Percentiles rank a stretch among this genome's conserved stretches.
These are phyloP conservation scores for Scenedesmus sp. DNA, from an alignment of 163 green algal species.

Conservation along the genomic window DNA sequence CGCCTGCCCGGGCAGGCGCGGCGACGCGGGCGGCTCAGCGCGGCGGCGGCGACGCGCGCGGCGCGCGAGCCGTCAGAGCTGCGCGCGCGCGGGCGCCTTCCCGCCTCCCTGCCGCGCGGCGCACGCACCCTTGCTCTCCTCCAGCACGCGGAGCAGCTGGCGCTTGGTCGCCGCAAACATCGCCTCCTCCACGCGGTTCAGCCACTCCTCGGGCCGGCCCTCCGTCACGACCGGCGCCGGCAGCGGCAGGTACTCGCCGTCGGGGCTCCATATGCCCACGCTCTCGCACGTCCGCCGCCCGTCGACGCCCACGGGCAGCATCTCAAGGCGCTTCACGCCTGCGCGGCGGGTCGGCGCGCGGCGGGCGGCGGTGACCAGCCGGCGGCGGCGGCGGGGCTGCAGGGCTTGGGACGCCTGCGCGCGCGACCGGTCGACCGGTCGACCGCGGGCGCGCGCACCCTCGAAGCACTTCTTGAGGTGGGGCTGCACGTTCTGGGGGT, in stretches of 20 bases:
- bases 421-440: too few species aligned
- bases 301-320: constrained; percentile 70
- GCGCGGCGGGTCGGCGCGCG: too few species aligned
- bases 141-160: constrained; percentile 80
- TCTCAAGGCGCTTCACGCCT: constrained; percentile 89
- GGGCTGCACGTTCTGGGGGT: constrained; percentile 84
- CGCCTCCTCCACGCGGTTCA: constrained; percentile 85
- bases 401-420: too few species aligned
- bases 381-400: too few species aligned
- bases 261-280: constrained; percentile 76
- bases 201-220: constrained; percentile 87
- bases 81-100: too few species aligned
- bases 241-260: constrained; percentile 87
- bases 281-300: constrained; percentile 73
- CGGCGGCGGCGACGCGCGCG: too few species aligned
- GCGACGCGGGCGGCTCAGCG: too few species aligned
- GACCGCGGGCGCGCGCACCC: constrained; percentile 64
- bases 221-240: constrained; percentile 72
- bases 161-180: constrained; percentile 90
- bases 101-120: too few species aligned
- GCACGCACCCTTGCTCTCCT: constrained; percentile 75
- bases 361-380: too few species aligned
- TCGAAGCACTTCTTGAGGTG: constrained; percentile 95
- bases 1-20: constrained; percentile 35
- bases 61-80: too few species aligned